These are phyloP conservation scores for Leccinum incarnatum DNA, from an alignment of 768 basidiomycete genomes.

Conservation along the genomic window DNA sequence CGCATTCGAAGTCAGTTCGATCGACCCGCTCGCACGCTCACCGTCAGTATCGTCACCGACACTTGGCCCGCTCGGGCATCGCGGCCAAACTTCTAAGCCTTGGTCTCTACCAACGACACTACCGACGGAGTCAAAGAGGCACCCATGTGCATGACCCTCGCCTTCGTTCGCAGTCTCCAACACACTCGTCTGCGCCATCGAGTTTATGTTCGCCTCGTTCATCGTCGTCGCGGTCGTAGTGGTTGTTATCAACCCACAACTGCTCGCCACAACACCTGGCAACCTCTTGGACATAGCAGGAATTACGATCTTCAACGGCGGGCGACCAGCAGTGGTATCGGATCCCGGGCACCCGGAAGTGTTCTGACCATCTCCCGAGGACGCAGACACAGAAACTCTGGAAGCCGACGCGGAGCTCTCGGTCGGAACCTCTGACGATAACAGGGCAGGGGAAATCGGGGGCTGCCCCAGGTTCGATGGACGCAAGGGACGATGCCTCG, in stretches of 20 bases:
- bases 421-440: neutral
- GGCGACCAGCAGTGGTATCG: neutral
- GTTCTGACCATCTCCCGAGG: neutral
- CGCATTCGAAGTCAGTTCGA: neutral
- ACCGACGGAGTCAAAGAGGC: neutral
- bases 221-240: neutral
- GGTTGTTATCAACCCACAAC: neutral
- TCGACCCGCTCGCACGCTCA: neutral
- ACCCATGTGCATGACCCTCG: neutral
- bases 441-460: neutral
- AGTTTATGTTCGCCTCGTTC: neutral
- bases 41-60: neutral
- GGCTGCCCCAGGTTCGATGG: slow-evolving; percentile 18
- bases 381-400: neutral
- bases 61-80: neutral
- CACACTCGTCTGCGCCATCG: neutral
- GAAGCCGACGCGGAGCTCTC: neutral
- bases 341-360: neutral
- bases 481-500: neutral
- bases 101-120: neutral
- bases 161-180: neutral
- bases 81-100: neutral
- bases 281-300: neutral
- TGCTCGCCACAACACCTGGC: neutral
- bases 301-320: slow-evolving; percentile 1